Evolutionary conservation across 768 basidiomycete genomes (phyloP).

Genomic region (Russula abietina): DNA sequence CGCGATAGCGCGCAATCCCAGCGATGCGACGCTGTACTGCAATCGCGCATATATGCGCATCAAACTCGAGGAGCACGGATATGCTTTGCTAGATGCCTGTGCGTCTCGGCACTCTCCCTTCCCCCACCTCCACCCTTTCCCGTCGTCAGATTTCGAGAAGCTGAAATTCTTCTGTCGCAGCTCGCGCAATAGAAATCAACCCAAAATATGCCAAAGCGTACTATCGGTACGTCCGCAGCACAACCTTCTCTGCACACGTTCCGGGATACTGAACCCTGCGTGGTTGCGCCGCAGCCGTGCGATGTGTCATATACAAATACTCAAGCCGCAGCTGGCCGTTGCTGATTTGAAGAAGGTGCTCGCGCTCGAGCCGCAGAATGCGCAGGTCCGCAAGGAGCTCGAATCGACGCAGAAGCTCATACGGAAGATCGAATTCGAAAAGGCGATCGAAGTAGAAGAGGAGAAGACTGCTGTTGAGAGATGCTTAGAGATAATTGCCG

Average conservation of each 20-base stretch:
- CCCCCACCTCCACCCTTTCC: neutral
- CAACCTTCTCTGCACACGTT: neutral
- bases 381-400: slow-evolving; percentile 70
- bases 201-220: slow-evolving; percentile 87
- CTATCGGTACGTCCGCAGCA: slow-evolving; percentile 49
- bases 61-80: slow-evolving; percentile 91
- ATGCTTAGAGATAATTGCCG: slow-evolving; percentile 71
- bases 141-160: neutral
- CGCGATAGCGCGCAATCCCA: slow-evolving; percentile 83
- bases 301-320: slow-evolving; percentile 81
- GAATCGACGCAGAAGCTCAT: slow-evolving; percentile 87
- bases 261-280: neutral
- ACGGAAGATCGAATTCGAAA: slow-evolving; percentile 86
- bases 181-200: slow-evolving; percentile 81
- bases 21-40: slow-evolving; percentile 86
- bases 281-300: slow-evolving; percentile 55
- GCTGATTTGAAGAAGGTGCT: slow-evolving; percentile 84
- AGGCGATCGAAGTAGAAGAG: slow-evolving; percentile 91
- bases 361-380: slow-evolving; percentile 80
- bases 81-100: slow-evolving; percentile 86
- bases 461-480: slow-evolving; percentile 73
- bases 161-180: slow-evolving; percentile 33
- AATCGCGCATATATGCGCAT: slow-evolving; percentile 91
- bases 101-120: slow-evolving; percentile 31
- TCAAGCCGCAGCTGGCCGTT: slow-evolving; percentile 82